Conservation (phyloP, 768 basidiomycete species). For the Cystobasidium onofrii region DNA sequence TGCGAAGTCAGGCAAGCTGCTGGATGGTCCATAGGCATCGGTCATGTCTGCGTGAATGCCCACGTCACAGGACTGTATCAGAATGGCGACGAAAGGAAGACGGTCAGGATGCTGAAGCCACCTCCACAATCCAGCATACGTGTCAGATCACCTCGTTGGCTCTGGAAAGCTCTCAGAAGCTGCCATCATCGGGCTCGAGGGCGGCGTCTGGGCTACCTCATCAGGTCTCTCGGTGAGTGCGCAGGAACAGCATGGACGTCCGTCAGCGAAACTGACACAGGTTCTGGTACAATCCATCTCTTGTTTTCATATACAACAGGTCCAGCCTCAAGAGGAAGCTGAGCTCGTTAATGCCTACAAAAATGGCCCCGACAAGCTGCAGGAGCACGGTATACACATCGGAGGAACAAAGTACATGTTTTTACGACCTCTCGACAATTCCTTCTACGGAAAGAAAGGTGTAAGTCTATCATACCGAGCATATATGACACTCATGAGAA, state of each 20-base stretch:
- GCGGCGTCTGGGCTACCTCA: conserved; percentile 68
- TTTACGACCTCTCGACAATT: conserved; percentile 51
- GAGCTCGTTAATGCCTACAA: conserved; percentile 53
- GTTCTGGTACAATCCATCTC: neutral
- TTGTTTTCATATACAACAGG: conserved; percentile 47
- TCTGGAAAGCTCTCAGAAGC: conserved; percentile 65
- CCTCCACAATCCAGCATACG: neutral
- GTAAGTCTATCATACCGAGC: conserved; percentile 50
- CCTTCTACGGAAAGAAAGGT: conserved; percentile 67
- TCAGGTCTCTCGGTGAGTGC: conserved; percentile 55
- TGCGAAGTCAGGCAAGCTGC: neutral
- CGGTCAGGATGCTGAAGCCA: neutral
- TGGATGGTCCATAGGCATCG: neutral
- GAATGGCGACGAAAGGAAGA: no score
- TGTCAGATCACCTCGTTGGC: conserved; percentile 44
- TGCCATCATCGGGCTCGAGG: conserved; percentile 64
- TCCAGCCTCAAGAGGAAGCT: conserved; percentile 59
- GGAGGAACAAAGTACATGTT: conserved; percentile 68
- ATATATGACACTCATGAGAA: neutral
- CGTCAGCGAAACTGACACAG: neutral
- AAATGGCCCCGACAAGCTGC: conserved; percentile 44
- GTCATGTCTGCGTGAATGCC: neutral
- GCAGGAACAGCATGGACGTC: neutral
- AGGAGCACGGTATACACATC: conserved; percentile 58
- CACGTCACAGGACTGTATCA: neutral